Evolutionary conservation across 2,329 filamentous ascomycete genomes (phyloP).

Genomic region (Colletotrichum gigasporum): DNA sequence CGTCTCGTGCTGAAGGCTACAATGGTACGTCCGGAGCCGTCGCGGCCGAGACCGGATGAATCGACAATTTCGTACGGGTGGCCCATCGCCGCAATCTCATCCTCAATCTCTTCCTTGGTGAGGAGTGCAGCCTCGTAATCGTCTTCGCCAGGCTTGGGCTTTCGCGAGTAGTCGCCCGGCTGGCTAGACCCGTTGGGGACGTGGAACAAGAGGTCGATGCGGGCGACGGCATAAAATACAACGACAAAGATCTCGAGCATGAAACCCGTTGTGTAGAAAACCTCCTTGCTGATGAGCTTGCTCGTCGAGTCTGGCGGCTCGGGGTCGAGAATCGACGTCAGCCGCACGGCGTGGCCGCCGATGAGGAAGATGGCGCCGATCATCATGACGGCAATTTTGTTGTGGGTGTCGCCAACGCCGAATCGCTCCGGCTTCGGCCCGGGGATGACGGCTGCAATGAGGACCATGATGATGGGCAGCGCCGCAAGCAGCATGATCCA

Average conservation of each 20-base stretch:
- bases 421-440: conserved; percentile 43
- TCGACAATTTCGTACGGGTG: conserved; percentile 26
- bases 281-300: conserved; percentile 42
- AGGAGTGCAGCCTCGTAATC: conserved; percentile 26
- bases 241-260: conserved; percentile 42
- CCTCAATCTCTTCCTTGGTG: conserved; percentile 23
- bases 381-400: conserved; percentile 42
- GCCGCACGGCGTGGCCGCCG: conserved; percentile 34
- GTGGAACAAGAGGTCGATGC: conserved; percentile 42
- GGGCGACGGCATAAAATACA: conserved; percentile 37
- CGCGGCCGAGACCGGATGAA: conserved; percentile 18
- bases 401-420: conserved; percentile 40
- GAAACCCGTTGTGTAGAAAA: conserved; percentile 47
- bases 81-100: conserved; percentile 11
- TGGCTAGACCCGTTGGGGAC: conserved; percentile 40
- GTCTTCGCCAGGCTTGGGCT: conserved; percentile 55
- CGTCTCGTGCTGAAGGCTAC: conserved; percentile 25
- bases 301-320: conserved; percentile 34
- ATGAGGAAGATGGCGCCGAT: conserved; percentile 31
- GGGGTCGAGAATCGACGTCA: conserved; percentile 37
- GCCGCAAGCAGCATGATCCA: conserved; percentile 37
- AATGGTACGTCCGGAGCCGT: conserved; percentile 23
- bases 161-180: conserved; percentile 45
- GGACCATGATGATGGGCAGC: conserved; percentile 35
- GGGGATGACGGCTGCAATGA: conserved; percentile 38